Base-by-base conservation (phyloP, 257 asterid genomes). In the Solanum virginianum region DNA sequence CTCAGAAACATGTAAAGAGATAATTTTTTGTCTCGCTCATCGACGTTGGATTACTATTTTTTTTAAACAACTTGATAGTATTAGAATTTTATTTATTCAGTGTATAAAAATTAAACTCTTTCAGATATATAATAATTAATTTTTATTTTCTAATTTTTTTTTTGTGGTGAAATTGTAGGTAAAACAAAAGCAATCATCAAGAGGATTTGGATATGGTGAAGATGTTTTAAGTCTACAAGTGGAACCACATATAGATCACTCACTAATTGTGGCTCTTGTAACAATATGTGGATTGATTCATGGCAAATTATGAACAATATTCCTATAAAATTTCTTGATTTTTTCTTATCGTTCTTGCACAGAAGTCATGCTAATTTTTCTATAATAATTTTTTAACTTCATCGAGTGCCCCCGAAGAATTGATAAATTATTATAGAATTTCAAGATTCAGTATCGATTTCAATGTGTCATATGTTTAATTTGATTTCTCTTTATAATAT, bases 231-330 rank as follows among this genome's bases (percentile, higher is more conserved):
- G 85, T 12, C 87, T 95, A 69, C 89, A 54, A 86, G 94, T 94
- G 87, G 98, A 93, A 89, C 87, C 97, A 55, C 60, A 90, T n/a
- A 90, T 89, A 47, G 94, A 95, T 86, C 92, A 86, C 55, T 71
- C 93, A 17, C 88, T 95, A 16, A 60, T 95, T 29, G 90, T 95
- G 89, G 96, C 98, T 87, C 92, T 95, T 80, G 90, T 95, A 45
- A 89, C 94, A 20, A 92, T 93, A 51, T 89, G 92, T 83, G 96
- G 94, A 36, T 91, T 94, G 84, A 90, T 94, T 75, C 90, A 90
- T 79, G 85, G 87, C 45, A 92, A 83, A 72, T 22, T 95, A 63
- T 95, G 85, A 71, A 24, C 17, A 11, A 24, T 0, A 12, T 63
- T 63, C 66, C 66, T 10, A 59, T 59, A 59, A 59, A 59, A 4